Evolutionary conservation across 2,329 filamentous ascomycete genomes (phyloP).

Genomic region (Leptographium procerum): DNA sequence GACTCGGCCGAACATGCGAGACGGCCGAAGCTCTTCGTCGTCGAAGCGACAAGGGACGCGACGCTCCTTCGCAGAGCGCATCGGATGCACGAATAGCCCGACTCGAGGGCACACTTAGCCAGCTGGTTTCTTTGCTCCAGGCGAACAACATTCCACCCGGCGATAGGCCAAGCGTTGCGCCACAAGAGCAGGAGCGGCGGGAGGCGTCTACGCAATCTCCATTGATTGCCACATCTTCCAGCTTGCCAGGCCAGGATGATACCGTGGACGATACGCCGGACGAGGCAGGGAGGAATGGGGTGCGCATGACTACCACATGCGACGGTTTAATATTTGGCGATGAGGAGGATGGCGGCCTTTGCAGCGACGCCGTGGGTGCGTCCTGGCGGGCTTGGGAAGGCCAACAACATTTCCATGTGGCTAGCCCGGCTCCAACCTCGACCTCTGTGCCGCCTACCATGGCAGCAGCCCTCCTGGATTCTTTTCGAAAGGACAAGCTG

Average conservation of each 20-base stretch:
- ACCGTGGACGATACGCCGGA: not conserved
- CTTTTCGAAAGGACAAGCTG: constrained; percentile 23
- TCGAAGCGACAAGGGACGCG: constrained; percentile 16
- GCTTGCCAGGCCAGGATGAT: not conserved
- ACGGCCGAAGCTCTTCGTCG: constrained; percentile 22
- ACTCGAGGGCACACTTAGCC: constrained; percentile 17
- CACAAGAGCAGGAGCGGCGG: not conserved
- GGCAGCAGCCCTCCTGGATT: constrained; percentile 11
- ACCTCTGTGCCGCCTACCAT: not conserved
- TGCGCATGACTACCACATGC: not conserved
- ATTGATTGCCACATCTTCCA: too few relatives aligned
- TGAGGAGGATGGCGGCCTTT: constrained; percentile 10
- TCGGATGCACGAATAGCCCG: constrained; percentile 22
- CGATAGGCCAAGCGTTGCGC: not conserved
- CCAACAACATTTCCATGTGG: too few relatives aligned
- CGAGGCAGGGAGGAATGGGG: not conserved
- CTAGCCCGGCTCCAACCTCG: too few relatives aligned
- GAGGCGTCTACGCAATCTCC: not conserved
- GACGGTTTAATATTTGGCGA: not conserved
- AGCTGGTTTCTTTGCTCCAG: constrained; percentile 16
- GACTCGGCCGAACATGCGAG: constrained; percentile 23
- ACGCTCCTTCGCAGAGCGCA: not conserved
- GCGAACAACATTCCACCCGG: not conserved
- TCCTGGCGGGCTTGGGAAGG: not conserved
- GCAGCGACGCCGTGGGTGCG: constrained; percentile 15